These are phyloP conservation scores for Komagataella populi DNA, from an alignment of 805 yeast genomes.

Conservation along the genomic window DNA sequence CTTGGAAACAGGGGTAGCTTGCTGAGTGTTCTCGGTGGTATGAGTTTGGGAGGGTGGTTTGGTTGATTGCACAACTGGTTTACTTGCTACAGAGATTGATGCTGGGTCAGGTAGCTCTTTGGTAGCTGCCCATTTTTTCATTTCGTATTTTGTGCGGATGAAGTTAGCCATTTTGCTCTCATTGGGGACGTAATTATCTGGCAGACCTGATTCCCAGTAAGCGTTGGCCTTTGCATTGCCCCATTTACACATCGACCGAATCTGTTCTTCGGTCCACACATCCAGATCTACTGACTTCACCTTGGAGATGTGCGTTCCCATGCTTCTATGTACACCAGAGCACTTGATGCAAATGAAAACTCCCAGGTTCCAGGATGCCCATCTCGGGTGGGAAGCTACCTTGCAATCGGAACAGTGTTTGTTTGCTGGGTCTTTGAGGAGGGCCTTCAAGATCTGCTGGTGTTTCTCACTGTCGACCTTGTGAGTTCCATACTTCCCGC, in stretches of 20 bases:
- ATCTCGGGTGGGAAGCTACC: conserved; percentile 77
- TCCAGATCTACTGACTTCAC: conserved; percentile 92
- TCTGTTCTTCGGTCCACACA: conserved; percentile 92
- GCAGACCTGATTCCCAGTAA: conserved; percentile 77
- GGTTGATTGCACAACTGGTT: not conserved
- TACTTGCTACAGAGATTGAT: conserved; percentile 12
- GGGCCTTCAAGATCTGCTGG: conserved; percentile 58
- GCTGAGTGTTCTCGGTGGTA: conserved; percentile 3
- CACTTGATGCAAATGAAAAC: conserved; percentile 88
- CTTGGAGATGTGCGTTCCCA: conserved; percentile 91
- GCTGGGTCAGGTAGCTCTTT: conserved; percentile 46
- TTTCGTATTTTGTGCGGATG: conserved; percentile 83
- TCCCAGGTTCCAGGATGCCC: conserved; percentile 97
- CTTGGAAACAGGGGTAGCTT: conserved; percentile 6
- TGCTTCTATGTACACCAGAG: conserved; percentile 88
- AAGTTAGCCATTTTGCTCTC: conserved; percentile 77
- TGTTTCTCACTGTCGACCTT: conserved; percentile 27
- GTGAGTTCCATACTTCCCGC: not conserved
- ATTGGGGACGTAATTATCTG: conserved; percentile 62
- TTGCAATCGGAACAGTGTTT: conserved; percentile 87
- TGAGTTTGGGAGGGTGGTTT: conserved; percentile 4
- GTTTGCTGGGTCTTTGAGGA: conserved; percentile 69
- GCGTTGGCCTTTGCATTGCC: conserved; percentile 70
- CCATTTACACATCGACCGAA: conserved; percentile 71
- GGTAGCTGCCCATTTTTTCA: conserved; percentile 74